Evolutionary conservation across 495 filamentous ascomycete species (phyloP).

Genomic region (Neurospora sp.): DNA sequence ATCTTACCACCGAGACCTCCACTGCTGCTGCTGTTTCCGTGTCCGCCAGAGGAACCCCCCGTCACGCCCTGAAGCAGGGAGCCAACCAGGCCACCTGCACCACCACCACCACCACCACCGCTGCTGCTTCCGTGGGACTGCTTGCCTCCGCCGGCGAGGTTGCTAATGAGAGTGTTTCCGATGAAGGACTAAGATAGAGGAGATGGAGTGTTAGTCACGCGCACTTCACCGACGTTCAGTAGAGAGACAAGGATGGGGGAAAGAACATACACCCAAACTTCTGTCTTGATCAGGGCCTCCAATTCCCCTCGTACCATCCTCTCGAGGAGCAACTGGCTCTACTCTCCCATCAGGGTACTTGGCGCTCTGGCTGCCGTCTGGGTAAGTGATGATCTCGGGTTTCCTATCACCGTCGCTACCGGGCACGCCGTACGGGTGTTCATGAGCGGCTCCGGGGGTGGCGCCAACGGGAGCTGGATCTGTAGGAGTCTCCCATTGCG

Average conservation of each 20-base stretch:
- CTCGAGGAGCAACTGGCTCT: constrained; percentile 32
- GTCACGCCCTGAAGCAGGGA: constrained; percentile 19
- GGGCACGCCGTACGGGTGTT: constrained; percentile 44
- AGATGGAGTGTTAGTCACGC: not conserved
- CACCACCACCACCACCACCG: constrained; percentile 17
- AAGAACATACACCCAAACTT: constrained; percentile 34
- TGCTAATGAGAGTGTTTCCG: constrained; percentile 15
- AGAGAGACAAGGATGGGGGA: not conserved
- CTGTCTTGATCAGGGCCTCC: constrained; percentile 29
- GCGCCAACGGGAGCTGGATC: constrained; percentile 44
- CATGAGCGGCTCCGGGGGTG: constrained; percentile 35
- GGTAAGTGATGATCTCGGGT: constrained; percentile 40
- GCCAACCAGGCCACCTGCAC: constrained; percentile 27
- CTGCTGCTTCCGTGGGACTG: constrained; percentile 2
- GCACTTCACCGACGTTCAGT: not conserved
- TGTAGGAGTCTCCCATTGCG: constrained; percentile 71
- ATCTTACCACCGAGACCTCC: constrained; percentile 33
- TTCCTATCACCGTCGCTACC: constrained; percentile 14
- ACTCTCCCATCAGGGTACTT: constrained; percentile 39
- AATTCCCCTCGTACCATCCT: constrained; percentile 24
- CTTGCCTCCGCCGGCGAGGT: constrained; percentile 7
- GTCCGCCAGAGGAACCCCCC: constrained; percentile 22
- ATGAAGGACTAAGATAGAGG: constrained; percentile 13
- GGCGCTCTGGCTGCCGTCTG: constrained; percentile 41
- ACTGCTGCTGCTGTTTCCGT: constrained; percentile 18